These are phyloP conservation scores for Ustilago esculenta DNA, from an alignment of 1,284 basidiomycete species.

Conservation along the genomic window DNA sequence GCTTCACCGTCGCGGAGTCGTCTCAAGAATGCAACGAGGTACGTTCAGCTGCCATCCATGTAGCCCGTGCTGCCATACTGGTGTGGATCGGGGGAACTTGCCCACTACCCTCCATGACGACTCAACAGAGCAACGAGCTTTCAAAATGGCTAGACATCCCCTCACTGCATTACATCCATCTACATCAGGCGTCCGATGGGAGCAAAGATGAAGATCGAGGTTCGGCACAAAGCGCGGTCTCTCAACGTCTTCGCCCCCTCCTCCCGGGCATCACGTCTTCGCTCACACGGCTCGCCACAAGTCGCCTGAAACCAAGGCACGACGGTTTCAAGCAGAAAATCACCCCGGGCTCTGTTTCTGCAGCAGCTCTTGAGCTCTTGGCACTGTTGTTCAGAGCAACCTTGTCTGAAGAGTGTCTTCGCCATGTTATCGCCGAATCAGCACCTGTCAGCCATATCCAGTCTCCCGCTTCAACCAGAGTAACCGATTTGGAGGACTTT, in stretches of 20 bases:
- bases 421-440: not conserved
- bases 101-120: not conserved
- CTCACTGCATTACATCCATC: not conserved
- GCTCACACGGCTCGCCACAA: conserved; percentile 33
- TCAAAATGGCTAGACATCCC: not conserved
- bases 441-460: not conserved
- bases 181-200: not conserved
- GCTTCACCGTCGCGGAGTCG: conserved; percentile 25
- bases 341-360: conserved; percentile 21
- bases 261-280: conserved; percentile 38
- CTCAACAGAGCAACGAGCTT: not conserved
- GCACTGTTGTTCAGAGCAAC: conserved; percentile 22
- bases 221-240: not conserved
- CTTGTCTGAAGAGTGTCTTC: conserved; percentile 9
- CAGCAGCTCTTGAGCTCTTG: conserved; percentile 14
- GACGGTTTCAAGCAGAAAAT: not conserved
- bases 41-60: conserved; percentile 3
- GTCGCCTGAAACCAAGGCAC: conserved; percentile 15
- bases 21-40: conserved; percentile 4
- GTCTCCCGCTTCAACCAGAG: not conserved
- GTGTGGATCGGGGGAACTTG: conserved; percentile 40
- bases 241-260: conserved; percentile 22
- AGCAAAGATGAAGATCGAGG: not conserved
- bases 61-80: conserved; percentile 17
- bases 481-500: conserved; percentile 23